Percentiles rank a stretch among this genome's conserved stretches.
These are phyloP conservation scores for Saccharum hybrid DNA, from an alignment of 202 grass and related monocot genomes.

Conservation along the genomic window DNA sequence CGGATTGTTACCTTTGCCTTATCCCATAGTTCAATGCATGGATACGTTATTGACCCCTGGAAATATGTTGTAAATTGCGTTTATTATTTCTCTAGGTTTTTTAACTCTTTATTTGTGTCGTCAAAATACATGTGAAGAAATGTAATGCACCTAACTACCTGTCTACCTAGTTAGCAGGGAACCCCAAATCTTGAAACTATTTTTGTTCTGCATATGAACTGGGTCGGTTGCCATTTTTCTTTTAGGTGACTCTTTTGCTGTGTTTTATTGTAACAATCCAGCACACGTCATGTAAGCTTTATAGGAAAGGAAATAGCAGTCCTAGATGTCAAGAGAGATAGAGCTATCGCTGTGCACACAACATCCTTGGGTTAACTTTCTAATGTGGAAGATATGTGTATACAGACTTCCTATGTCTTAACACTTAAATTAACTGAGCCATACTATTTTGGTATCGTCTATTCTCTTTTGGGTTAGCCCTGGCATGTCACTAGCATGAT, in stretches of 20 bases:
- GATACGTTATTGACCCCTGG: neutral
- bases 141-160: neutral
- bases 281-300: too few species aligned
- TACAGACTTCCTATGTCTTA: neutral
- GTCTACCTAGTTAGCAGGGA: neutral
- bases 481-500: neutral
- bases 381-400: neutral
- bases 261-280: neutral
- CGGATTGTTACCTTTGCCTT: slow-evolving; percentile 3
- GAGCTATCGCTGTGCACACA: neutral
- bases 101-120: neutral
- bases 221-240: neutral
- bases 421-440: neutral
- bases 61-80: slow-evolving; percentile 1
- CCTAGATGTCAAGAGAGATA: neutral
- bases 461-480: neutral
- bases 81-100: neutral
- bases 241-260: neutral
- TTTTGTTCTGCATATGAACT: neutral
- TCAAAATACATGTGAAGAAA: neutral
- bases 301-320: too few species aligned
- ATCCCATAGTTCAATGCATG: neutral
- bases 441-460: neutral
- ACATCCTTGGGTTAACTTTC: slow-evolving; percentile 10
- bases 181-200: neutral